Evolutionary conservation across 1,139 yeast species (phyloP).

Genomic region (Suhomyces atakaporum): DNA sequence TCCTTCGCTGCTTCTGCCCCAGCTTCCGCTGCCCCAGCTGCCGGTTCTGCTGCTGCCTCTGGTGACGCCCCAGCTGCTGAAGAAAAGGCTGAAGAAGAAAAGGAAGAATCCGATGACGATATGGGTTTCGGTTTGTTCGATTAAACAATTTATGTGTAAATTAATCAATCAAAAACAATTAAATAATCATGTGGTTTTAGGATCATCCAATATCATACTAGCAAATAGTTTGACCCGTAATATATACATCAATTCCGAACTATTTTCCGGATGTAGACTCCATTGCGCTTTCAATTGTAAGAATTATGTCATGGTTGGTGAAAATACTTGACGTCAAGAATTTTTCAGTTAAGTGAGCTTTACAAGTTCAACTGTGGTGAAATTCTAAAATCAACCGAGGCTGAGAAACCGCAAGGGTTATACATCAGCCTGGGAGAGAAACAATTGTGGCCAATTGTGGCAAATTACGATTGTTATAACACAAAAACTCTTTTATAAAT

Average conservation of each 20-base stretch:
- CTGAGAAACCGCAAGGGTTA: no score
- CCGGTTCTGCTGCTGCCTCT: slow-evolving; percentile 57
- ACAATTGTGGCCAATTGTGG: no score
- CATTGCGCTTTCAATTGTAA: no score
- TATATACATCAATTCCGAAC: background rate
- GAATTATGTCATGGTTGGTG: no score
- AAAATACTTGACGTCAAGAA: no score
- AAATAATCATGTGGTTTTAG: background rate
- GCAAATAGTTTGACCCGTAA: background rate
- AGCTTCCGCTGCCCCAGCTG: slow-evolving; percentile 62
- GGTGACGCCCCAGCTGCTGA: slow-evolving; percentile 60
- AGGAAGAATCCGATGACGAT: slow-evolving; percentile 66
- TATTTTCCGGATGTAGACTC: no score
- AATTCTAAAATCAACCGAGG: no score
- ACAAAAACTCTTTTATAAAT: no score
- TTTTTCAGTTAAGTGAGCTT: no score
- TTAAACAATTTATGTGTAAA: slow-evolving; percentile 34
- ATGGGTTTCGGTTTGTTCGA: slow-evolving; percentile 89
- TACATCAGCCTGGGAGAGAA: no score
- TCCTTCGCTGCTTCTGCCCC: slow-evolving; percentile 72
- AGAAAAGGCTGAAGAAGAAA: slow-evolving; percentile 58
- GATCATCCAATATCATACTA: background rate
- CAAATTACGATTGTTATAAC: no score
- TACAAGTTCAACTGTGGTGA: no score
- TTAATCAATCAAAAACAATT: background rate